Conservation (phyloP, 1,284 basidiomycete species). For the Mycena sp. region DNA sequence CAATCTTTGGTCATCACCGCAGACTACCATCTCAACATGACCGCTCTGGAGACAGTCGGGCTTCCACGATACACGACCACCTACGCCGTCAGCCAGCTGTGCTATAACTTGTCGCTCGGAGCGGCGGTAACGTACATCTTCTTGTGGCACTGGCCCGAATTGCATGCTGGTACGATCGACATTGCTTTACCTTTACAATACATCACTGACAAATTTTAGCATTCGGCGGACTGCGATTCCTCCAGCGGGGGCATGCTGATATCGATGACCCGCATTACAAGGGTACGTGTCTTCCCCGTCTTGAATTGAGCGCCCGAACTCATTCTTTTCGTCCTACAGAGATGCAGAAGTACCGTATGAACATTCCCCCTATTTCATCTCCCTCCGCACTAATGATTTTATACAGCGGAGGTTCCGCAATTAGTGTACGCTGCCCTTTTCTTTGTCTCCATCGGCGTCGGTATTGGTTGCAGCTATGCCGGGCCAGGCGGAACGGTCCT, state of each 20-base stretch:
- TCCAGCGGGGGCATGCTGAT: constrained; percentile 47
- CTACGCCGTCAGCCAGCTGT: constrained; percentile 58
- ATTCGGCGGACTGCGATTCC: constrained; percentile 53
- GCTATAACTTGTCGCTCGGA: constrained; percentile 60
- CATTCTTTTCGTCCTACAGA: constrained; percentile 36
- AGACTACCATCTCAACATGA: constrained; percentile 51
- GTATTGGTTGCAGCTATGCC: constrained; percentile 63
- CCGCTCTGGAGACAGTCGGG: constrained; percentile 50
- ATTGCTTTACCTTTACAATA: not conserved
- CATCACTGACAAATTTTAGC: constrained; percentile 36
- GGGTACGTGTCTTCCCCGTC: no score
- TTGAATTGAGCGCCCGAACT: no score
- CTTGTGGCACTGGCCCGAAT: constrained; percentile 61
- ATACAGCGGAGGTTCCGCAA: constrained; percentile 57
- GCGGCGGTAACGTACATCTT: constrained; percentile 59
- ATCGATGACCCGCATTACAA: constrained; percentile 60
- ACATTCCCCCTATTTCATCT: not conserved
- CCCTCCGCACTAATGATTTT: not conserved
- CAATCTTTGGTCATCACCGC: constrained; percentile 55
- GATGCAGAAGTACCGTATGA: constrained; percentile 57
- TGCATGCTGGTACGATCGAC: constrained; percentile 36
- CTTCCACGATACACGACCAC: constrained; percentile 61
- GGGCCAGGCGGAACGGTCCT: constrained; percentile 52
- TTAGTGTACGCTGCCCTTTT: constrained; percentile 61
- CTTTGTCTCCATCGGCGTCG: constrained; percentile 57